phyloP scores from a whole-genome alignment of 441 rosid species.

The Cnidoscolus chayamansa region DNA sequence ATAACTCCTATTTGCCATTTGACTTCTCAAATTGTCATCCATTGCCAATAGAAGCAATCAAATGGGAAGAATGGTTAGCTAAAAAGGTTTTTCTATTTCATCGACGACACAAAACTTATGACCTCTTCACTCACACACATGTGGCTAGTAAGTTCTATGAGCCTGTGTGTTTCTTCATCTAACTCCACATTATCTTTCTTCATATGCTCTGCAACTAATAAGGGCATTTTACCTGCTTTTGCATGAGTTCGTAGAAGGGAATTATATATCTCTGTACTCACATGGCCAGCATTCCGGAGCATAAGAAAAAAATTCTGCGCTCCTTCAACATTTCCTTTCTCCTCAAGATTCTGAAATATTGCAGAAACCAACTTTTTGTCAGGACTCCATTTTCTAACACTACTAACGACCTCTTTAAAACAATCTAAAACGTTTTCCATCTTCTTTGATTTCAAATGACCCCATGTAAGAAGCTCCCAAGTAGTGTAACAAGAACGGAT shows the following conservation, averaged over 20 bases:
- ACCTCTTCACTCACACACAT: slow-evolving; percentile 57
- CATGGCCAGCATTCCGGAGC: slow-evolving; percentile 58
- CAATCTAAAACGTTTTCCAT: slow-evolving; percentile 55
- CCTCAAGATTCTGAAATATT: slow-evolving; percentile 53
- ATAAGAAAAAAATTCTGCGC: slow-evolving; percentile 61
- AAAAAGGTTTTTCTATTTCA: background rate
- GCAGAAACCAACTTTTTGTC: slow-evolving; percentile 46
- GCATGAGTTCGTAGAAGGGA: slow-evolving; percentile 64
- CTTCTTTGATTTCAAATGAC: slow-evolving; percentile 47
- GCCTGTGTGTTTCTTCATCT: slow-evolving; percentile 62
- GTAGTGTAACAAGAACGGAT: slow-evolving; percentile 65
- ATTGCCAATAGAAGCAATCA: background rate
- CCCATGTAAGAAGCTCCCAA: slow-evolving; percentile 80
- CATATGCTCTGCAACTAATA: slow-evolving; percentile 69
- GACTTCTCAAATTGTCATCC: background rate
- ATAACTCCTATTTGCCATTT: background rate
- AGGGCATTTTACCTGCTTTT: slow-evolving; percentile 77
- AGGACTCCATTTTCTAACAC: slow-evolving; percentile 64
- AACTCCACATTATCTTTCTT: slow-evolving; percentile 52
- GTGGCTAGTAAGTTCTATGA: slow-evolving; percentile 50
- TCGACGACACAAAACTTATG: slow-evolving; percentile 32
- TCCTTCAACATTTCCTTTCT: slow-evolving; percentile 47
- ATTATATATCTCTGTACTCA: slow-evolving; percentile 63
- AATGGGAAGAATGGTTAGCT: background rate
- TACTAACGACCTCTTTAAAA: slow-evolving; percentile 57